These are phyloP conservation scores for Aureobasidium sp. DNA, from an alignment of 2,329 filamentous ascomycete genomes.

Conservation along the genomic window DNA sequence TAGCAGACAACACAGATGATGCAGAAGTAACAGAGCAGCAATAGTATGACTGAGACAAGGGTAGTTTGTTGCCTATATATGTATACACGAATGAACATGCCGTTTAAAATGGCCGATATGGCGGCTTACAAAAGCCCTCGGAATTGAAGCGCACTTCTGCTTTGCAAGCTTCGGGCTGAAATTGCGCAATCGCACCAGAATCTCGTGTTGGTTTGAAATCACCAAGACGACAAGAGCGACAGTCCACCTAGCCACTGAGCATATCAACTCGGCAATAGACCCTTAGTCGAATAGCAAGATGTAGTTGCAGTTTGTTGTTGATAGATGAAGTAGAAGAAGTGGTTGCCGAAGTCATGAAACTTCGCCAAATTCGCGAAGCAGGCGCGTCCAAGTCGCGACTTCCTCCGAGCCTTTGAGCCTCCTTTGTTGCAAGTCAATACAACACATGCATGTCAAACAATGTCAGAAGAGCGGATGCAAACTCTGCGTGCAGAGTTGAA, in stretches of 20 bases:
- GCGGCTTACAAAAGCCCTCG: conserved; percentile 12
- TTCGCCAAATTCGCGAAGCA: background rate
- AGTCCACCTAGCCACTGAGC: background rate
- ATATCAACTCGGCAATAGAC: background rate
- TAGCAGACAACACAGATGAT: too few relatives aligned
- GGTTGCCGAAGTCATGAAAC: conserved; percentile 1
- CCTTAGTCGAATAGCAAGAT: too few relatives aligned
- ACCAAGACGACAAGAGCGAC: background rate
- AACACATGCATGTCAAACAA: conserved; percentile 1
- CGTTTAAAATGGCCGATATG: background rate
- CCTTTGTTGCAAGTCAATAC: background rate
- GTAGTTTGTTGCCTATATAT: background rate
- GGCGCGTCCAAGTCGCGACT: conserved; percentile 9
- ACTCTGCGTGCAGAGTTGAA: conserved; percentile 63
- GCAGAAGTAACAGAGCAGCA: too few relatives aligned
- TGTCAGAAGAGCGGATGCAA: conserved; percentile 11
- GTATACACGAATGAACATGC: background rate
- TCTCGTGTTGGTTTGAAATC: background rate
- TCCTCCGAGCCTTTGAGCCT: background rate
- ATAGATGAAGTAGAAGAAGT: background rate
- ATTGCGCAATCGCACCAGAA: conserved; percentile 1
- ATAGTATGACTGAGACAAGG: too few relatives aligned
- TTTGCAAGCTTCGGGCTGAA: background rate
- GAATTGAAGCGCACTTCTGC: conserved; percentile 14
- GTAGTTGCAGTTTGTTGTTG: background rate